phyloP scores from a whole-genome alignment of 345 rosid species.

The Kandelia obovata region DNA sequence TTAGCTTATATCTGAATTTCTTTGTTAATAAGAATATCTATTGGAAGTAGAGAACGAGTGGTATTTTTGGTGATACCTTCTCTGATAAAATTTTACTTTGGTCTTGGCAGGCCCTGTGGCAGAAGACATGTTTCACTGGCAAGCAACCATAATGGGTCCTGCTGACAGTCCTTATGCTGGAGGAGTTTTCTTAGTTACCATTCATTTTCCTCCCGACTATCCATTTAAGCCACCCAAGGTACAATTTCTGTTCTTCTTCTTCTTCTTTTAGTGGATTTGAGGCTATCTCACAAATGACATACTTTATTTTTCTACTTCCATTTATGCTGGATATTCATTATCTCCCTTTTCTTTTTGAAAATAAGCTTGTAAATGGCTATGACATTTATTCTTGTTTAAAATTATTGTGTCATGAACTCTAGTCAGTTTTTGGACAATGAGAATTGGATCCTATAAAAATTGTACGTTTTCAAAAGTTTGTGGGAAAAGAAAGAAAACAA shows the following conservation, averaged over 20 bases:
- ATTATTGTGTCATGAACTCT: too few relatives aligned
- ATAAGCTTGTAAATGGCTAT: too few relatives aligned
- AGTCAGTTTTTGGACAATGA: too few relatives aligned
- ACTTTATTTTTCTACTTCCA: background rate
- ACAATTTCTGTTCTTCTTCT: background rate
- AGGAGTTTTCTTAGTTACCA: constrained; percentile 34
- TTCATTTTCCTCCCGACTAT: constrained; percentile 39
- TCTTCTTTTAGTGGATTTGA: background rate
- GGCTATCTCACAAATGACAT: background rate
- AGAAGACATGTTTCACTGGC: constrained; percentile 43
- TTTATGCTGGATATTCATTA: too few relatives aligned
- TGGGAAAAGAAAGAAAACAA: too few relatives aligned
- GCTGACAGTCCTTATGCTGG: constrained; percentile 36
- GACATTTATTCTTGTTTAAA: too few relatives aligned
- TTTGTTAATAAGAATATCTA: background rate
- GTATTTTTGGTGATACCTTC: background rate
- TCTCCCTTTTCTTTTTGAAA: background rate
- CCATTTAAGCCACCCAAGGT: constrained; percentile 43
- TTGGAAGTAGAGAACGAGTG: background rate
- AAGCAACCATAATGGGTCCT: constrained; percentile 40
- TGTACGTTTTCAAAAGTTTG: too few relatives aligned
- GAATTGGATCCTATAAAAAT: too few relatives aligned
- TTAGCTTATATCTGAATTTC: too few relatives aligned
- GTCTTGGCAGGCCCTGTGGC: constrained; percentile 34
- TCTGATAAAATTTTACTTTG: background rate